Evolutionary conservation across 768 basidiomycete species (phyloP), one percentile per base, ranked within the genome.

Genomic region (Pulveroboletus sp.): DNA sequence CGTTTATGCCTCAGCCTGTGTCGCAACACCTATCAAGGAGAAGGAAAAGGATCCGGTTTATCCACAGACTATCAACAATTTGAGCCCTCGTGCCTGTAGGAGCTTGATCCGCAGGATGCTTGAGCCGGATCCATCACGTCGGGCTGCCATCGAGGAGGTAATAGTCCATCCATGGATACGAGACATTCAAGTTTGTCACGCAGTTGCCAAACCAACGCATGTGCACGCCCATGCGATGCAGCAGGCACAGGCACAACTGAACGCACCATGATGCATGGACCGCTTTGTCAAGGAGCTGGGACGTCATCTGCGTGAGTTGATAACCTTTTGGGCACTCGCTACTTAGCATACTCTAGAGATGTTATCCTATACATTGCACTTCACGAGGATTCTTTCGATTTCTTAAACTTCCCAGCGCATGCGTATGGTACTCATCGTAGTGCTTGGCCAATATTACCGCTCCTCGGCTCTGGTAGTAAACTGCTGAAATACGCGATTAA

Each of bases 21-120:
- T 54, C 15, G 43, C 55, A 14, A 47, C 35, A 30, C 63, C 62
- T n/a, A 12, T 58, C 57, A 68, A 57, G 45, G 68, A 67, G 44
- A 64, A 67, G 30, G 64, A 59, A 31, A 66, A 63, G 50, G 66
- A 65, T 21, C 56, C 53, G 11, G 33, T 63, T n/a, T 69, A 68
- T 57, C 76, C 74, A 14, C 75, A 80, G 43, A 94, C 93, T 26
- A 86, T 97, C 63, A 87, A 85, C 73, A 93, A 95, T 66, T 74
- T 97, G 51, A 85, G 80, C 47, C 94, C 95, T 8, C 79, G 90
- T 46, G 84, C 85, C 46, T 95, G 93, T 59, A 76, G 95, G 35
- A 74, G 78, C 30, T 69, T 97, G 51, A 81, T 97, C 46, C 82
- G 93, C 61, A 82, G 82, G 73, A 98, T 99, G 94, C 79, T 99